Evolutionary conservation across 129 eudicot species (phyloP).

Genomic region (Apium graveolens): DNA sequence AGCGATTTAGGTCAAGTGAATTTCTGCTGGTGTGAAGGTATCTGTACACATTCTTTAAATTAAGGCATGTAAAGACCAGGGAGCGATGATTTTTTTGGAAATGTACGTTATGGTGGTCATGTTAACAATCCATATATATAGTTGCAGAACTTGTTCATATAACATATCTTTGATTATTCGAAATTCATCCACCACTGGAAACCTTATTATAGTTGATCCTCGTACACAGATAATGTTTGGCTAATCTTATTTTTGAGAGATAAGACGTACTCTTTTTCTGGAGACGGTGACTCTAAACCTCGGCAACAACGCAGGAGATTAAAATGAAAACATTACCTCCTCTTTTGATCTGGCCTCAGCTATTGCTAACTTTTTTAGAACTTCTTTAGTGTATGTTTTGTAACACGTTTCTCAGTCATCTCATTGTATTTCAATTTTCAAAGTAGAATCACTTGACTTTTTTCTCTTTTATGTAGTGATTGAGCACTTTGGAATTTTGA

Average conservation of each 20-base stretch:
- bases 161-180: background rate
- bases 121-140: background rate
- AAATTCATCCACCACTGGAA: background rate
- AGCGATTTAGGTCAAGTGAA: too few species aligned
- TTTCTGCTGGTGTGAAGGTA: background rate
- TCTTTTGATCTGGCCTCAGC: constrained; percentile 45
- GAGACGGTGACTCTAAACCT: too few species aligned
- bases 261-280: too few species aligned
- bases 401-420: too few species aligned
- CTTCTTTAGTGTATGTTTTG: constrained; percentile 35
- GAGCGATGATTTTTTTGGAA: background rate
- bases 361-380: constrained; percentile 50
- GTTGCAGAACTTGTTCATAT: too few species aligned
- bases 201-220: background rate
- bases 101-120: background rate
- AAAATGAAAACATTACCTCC: constrained; percentile 23
- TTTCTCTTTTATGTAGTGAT: too few species aligned
- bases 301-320: background rate
- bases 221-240: too few species aligned
- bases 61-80: too few species aligned
- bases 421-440: too few species aligned
- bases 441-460: too few species aligned
- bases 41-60: background rate
- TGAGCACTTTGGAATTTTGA: too few species aligned
- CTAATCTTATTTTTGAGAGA: too few species aligned